phyloP scores from a whole-genome alignment of 345 rosid species.

The Corchorus olitorius region DNA sequence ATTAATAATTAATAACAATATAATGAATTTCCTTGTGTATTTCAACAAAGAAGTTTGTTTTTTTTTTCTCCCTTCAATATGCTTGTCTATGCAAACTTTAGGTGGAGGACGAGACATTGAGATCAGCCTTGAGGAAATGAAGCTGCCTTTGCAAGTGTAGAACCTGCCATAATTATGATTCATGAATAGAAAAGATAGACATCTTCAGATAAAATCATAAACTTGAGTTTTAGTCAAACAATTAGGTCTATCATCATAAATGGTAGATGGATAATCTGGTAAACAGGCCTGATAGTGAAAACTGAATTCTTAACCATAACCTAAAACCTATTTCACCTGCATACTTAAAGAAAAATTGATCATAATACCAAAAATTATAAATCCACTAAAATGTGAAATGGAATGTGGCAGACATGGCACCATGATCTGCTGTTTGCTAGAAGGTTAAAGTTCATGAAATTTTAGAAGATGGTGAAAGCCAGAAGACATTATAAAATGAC shows the following conservation, averaged over 20 bases:
- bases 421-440: no score
- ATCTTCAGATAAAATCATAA: neutral
- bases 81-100: neutral
- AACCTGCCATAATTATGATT: conserved; percentile 24
- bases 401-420: no score
- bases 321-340: neutral
- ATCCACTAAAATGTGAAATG: no score
- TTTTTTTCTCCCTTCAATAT: neutral
- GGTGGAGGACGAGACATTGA: neutral
- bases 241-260: no score
- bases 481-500: neutral
- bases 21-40: no score
- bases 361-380: no score
- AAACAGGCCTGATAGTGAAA: neutral
- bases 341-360: no score
- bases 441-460: no score
- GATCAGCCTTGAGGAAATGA: conserved; percentile 26
- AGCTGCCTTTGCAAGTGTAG: conserved; percentile 29
- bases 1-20: no score
- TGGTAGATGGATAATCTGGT: neutral
- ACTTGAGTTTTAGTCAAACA: neutral
- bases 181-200: neutral
- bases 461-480: neutral
- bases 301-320: neutral
- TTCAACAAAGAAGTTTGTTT: neutral